Conservation (phyloP, 2,329 filamentous ascomycete species). For the Gnomoniopsis smithogilvyi region DNA sequence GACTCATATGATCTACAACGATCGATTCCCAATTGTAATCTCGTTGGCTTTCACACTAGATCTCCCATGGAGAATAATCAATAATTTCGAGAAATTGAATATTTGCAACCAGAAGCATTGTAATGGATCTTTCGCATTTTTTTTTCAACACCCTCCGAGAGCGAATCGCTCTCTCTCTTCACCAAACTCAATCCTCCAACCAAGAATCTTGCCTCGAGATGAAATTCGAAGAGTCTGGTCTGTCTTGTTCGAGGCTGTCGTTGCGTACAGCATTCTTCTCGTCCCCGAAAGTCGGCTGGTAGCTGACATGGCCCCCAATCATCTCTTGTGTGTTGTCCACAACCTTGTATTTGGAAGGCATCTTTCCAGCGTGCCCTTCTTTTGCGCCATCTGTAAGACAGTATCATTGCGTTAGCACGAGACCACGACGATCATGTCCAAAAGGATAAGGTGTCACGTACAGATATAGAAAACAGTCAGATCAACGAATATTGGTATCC, state of each 20-base stretch:
- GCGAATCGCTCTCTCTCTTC: neutral
- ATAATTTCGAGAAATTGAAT: too few relatives aligned
- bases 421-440: neutral
- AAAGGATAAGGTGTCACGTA: neutral
- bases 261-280: neutral
- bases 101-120: too few relatives aligned
- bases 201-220: neutral
- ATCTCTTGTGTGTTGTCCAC: neutral
- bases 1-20: conserved; percentile 13
- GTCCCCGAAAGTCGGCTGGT: neutral
- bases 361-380: conserved; percentile 2
- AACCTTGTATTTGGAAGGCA: neutral
- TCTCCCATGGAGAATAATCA: too few relatives aligned
- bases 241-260: neutral
- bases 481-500: conserved; percentile 27
- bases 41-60: neutral
- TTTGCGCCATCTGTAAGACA: neutral
- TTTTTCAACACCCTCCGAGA: too few relatives aligned
- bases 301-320: neutral
- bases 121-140: too few relatives aligned
- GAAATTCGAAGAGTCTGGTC: neutral
- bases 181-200: neutral
- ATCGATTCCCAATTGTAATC: neutral
- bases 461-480: conserved; percentile 24
- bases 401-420: neutral